Evolutionary conservation across 257 asterid species (phyloP), one percentile per base, ranked within the genome.

Genomic region (Galeopsis tetrahit): DNA sequence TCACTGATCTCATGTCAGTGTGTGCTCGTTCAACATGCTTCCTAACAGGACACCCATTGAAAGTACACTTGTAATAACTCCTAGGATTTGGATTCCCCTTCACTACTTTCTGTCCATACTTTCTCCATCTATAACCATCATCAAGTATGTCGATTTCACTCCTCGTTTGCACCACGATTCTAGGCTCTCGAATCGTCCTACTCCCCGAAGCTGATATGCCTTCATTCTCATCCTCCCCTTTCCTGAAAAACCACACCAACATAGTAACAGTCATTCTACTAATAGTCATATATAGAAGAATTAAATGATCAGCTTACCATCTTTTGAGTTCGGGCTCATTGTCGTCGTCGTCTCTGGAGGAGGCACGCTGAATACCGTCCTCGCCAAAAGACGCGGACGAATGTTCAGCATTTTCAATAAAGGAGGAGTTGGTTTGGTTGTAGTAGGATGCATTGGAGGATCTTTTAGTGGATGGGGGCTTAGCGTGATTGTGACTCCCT

Each of bases 121-220:
- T 93, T 76, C 97, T 90, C 98, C 98, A 93, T 63, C 98, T 85
- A 52, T 87, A 93, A 10, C 98, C 98, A 36, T 93, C 98, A 64
- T 90, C 97, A 43, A 93, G 98, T 72, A 93, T 91, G 75, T 89
- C 98, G 32, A 93, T 89, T 35, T 92, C 96, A 6, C 98, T 92
- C 5, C 88, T 92, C 13, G 98, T 92, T 46, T 92, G 98, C 70
- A 93, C 97, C 0, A 93, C 98, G 3, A 91, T 85, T 49, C 98
- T 78, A 0, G 98, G 97, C 75, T 93, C 96, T 14, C 97, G 75
- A 17, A 89, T 92, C 0, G 96, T 85, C 72, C 88, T 81, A 55
- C 86, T 88, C 57, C 92, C 96, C 10, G 85, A 74, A 49, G 83
- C 89, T 7, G 96, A 89, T 72, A 83, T 72, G 4, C 86, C 87